Base-by-base conservation (phyloP, 176 grass and related monocot genomes). In the Luzula sylvatica region DNA sequence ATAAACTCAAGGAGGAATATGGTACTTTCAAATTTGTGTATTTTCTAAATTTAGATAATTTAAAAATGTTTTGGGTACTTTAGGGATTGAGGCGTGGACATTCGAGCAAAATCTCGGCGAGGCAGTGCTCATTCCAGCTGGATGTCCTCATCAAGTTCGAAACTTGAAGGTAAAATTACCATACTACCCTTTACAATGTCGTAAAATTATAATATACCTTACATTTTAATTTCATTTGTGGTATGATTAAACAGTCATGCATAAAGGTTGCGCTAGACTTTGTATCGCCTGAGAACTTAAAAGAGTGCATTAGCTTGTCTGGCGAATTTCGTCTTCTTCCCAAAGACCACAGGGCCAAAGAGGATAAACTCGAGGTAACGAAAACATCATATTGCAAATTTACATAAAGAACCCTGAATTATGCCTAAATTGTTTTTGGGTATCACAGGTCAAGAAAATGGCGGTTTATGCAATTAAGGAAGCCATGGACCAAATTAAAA, bases 31-130 rank as follows among this genome's bases (percentile, higher is more conserved):
- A 2, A 12, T 75, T 23, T 15, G 2, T n/a, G 1, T 41, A 0
- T 64, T 7, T 52, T 66, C 30, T 7, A 42, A 64, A 32, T 32
- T 32, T 46, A 11, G 28, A 9, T 59, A 28, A 27, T 0, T 15
- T 7, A 8, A 28, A 61, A 29, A 24, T 44, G 15, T 60, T 48
- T 2, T 38, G 30, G 8, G 44, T 1, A 13, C 44, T 22, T 41
- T 62, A 96, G 90, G 84, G 61, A 49, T 96, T 61, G 84, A 96
- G 52, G 77, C 90, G 12, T 96, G 90, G 90, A 96, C 90, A 32
- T 89, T 96, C 68, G 84, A 78, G 41, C 84, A 96, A 64, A 96
- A 96, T 13, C 71, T 96, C 73, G 90, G 84, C 22, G 90, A 96
- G 72, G 90, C 90, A 8, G 84, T 96, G 2, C 86, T 96, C 20